Conservation (phyloP, 140 eudicot genomes). For the Erigeron philadelphicus region DNA sequence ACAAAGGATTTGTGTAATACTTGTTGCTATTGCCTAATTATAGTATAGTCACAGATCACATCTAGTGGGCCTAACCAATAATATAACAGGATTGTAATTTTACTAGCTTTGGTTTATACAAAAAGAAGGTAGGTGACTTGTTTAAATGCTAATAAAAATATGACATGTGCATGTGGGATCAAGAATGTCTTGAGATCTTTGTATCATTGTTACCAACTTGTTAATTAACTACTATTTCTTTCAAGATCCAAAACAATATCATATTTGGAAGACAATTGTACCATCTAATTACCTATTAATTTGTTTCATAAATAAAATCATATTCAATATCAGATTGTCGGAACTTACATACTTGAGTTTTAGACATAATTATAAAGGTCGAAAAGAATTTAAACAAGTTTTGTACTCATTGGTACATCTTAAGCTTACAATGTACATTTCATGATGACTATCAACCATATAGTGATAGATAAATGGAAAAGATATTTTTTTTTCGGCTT, state of each 20-base stretch:
- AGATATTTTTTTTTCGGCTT: no score
- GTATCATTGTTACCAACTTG: slow-evolving; percentile 20
- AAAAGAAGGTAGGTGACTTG: slow-evolving; percentile 19
- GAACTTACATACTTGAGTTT: not conserved
- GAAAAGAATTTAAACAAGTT: no score
- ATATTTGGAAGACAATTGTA: not conserved
- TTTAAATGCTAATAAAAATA: slow-evolving; percentile 17
- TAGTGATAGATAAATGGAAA: no score
- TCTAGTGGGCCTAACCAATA: slow-evolving; percentile 10
- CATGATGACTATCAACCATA: no score
- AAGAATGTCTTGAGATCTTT: slow-evolving; percentile 35
- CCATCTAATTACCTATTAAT: not conserved
- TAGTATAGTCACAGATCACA: not conserved
- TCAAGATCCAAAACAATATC: slow-evolving; percentile 10
- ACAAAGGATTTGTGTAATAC: no score
- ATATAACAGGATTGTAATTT: not conserved
- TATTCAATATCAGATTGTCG: not conserved
- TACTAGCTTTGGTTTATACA: not conserved
- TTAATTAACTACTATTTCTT: slow-evolving; percentile 10
- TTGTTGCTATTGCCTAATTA: no score
- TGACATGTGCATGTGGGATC: slow-evolving; percentile 34
- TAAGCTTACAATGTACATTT: no score
- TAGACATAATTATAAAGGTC: no score
- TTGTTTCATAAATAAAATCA: not conserved
- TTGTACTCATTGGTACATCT: no score